Percentiles rank a stretch among this genome's conserved stretches.
These are phyloP conservation scores for Phytophthora hibernalis DNA, from an alignment of 352 stramenopile genomes.

Conservation along the genomic window DNA sequence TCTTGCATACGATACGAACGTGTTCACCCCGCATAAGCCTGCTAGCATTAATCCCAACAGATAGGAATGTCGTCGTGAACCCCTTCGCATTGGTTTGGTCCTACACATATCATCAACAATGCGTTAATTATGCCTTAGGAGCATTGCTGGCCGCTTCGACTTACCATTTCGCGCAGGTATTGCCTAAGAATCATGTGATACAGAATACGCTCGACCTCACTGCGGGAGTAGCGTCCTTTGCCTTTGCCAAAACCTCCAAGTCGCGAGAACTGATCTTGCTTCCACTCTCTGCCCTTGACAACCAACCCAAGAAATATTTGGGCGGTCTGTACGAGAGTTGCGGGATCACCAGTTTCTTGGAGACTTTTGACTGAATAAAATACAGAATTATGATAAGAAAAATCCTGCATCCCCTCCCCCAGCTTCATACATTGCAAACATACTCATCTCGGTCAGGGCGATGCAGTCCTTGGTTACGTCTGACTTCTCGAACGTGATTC, in stretches of 20 bases:
- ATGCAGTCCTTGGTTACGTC: slow-evolving; percentile 84
- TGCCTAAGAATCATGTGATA: slow-evolving; percentile 91
- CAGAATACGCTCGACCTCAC: slow-evolving; percentile 85
- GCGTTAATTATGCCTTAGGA: not conserved
- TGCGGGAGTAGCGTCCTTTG: slow-evolving; percentile 76
- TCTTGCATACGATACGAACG: slow-evolving; percentile 86
- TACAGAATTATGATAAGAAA: not conserved
- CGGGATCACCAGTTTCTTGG: slow-evolving; percentile 62
- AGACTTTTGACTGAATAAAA: slow-evolving; percentile 57
- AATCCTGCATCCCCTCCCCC: not conserved
- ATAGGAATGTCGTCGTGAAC: slow-evolving; percentile 88
- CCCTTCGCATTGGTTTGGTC: slow-evolving; percentile 85
- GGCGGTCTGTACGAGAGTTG: slow-evolving; percentile 78
- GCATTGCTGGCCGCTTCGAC: not conserved
- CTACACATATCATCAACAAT: slow-evolving; percentile 30
- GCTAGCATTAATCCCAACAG: slow-evolving; percentile 55
- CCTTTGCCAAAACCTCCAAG: slow-evolving; percentile 70
- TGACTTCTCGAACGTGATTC: slow-evolving; percentile 71
- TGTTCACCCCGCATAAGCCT: slow-evolving; percentile 68
- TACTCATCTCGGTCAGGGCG: slow-evolving; percentile 67
- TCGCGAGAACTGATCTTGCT: slow-evolving; percentile 66
- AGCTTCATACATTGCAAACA: slow-evolving; percentile 10
- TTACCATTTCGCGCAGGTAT: slow-evolving; percentile 77
- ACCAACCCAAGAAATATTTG: slow-evolving; percentile 75
- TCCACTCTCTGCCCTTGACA: slow-evolving; percentile 77